phyloP scores from a whole-genome alignment of 2,329 filamentous ascomycete genomes.

The Trichoderma sp. region DNA sequence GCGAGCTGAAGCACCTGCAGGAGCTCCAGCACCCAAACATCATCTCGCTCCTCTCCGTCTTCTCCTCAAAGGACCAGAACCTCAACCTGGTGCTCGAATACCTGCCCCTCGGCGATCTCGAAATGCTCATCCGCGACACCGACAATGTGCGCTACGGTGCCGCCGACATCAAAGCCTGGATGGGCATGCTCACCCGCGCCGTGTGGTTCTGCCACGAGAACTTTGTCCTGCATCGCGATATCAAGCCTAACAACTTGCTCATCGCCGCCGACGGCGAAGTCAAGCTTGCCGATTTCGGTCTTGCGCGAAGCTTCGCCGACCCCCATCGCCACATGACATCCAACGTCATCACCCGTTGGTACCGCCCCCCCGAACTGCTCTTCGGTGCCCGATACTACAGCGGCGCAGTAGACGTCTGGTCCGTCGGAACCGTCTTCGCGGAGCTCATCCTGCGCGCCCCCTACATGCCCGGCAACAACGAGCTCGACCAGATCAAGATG shows the following conservation, averaged over 20 bases:
- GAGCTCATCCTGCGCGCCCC: slow-evolving; percentile 83
- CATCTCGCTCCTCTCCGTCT: slow-evolving; percentile 88
- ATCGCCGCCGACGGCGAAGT: slow-evolving; percentile 91
- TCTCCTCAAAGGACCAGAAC: slow-evolving; percentile 94
- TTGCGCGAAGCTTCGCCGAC: slow-evolving; percentile 86
- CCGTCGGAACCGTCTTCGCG: slow-evolving; percentile 87
- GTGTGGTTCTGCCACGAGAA: slow-evolving; percentile 98
- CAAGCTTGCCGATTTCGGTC: slow-evolving; percentile 96
- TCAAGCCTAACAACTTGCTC: slow-evolving; percentile 97
- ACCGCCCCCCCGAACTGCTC: slow-evolving; percentile 89
- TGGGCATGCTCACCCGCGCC: slow-evolving; percentile 91
- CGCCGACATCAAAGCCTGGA: slow-evolving; percentile 96
- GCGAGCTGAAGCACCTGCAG: slow-evolving; percentile 93
- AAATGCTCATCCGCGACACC: slow-evolving; percentile 88
- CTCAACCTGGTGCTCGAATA: slow-evolving; percentile 95
- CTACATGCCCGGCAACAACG: slow-evolving; percentile 80
- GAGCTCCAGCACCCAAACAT: slow-evolving; percentile 95
- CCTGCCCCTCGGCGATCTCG: slow-evolving; percentile 88
- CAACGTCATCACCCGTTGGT: slow-evolving; percentile 96
- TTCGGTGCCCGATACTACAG: slow-evolving; percentile 89
- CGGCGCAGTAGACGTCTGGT: slow-evolving; percentile 92
- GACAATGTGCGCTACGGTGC: slow-evolving; percentile 76
- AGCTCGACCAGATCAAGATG: slow-evolving; percentile 81
- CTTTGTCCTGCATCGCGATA: slow-evolving; percentile 91
- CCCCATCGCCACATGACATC: slow-evolving; percentile 87